Base-by-base conservation (phyloP, 2,329 filamentous ascomycete species). In the Cordyceps cicadae region DNA sequence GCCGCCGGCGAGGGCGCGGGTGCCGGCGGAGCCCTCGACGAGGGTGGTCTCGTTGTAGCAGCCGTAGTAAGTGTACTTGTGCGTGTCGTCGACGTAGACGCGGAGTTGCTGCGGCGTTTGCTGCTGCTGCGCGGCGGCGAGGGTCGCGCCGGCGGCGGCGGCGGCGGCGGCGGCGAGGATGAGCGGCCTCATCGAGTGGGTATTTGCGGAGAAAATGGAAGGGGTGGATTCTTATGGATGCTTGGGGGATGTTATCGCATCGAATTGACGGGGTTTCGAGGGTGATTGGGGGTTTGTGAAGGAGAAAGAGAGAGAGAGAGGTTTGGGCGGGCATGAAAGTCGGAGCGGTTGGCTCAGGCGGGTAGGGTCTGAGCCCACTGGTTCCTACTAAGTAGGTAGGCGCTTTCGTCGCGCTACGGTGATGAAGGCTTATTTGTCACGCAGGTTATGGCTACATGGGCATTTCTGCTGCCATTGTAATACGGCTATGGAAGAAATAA, bases 1-100 rank as follows among this genome's bases (percentile, higher is more conserved):
- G 52, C 78, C 77, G 51, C 73, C 76, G 21, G 70, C 65, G 5
- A 86, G 72, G 17, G 82, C 80, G 75, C 80, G 66, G 75, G 76
- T 54, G 52, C 72, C 72, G 32, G 73, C 72, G 5, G 79, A 75
- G 62, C 71, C 70, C 15, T 70, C 63, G 15, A 80, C 67, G 45
- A 73, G 72, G n/a, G 75, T 77, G 2, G 82, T 84, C 67, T 86
- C 83, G 65, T 83, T 82, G 72, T 73, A 85, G 73, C 83, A 86
- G 60, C 83, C 83, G n/a, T 71, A 68, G 70, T 85, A 85, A 17
- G 59, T 63, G 71, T 83, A 85, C 50, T 66, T 68, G 34, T 66
- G 63, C 6, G 71, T 70, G 45, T 66, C 67, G 54, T 68, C 69
- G 56, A n/a, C 24, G 69, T 74, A 78, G 65, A 77, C 69, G 5